Conservation (phyloP, 2,329 filamentous ascomycete species). For the Chaetomium globosum region DNA sequence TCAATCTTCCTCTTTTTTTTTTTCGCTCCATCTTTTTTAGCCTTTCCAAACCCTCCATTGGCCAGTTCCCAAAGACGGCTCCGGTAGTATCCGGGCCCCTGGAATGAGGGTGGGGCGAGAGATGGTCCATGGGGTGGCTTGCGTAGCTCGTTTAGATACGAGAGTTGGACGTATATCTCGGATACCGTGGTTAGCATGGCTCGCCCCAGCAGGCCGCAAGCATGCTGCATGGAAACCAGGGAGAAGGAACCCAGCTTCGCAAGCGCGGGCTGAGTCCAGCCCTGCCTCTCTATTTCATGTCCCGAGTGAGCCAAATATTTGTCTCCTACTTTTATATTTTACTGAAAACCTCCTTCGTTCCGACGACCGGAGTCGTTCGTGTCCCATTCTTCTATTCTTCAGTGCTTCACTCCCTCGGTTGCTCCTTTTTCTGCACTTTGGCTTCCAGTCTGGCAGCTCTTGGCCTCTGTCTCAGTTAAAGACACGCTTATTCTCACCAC, state of each 20-base stretch:
- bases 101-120: background rate
- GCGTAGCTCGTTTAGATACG: conserved; percentile 10
- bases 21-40: background rate
- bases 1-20: too few relatives aligned
- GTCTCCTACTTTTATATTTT: background rate
- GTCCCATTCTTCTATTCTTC: too few relatives aligned
- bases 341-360: background rate
- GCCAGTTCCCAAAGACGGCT: background rate
- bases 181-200: conserved; percentile 8
- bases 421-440: background rate
- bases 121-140: background rate
- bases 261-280: background rate
- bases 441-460: background rate
- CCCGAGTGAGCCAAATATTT: background rate
- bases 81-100: background rate
- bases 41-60: background rate
- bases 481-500: background rate
- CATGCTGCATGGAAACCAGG: background rate
- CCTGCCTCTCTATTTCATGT: background rate
- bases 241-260: background rate
- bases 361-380: background rate
- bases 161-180: conserved; percentile 10
- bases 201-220: background rate
- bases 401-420: background rate
- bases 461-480: background rate